These are phyloP conservation scores for Limnanthes douglasii DNA, from an alignment of 345 rosid genomes.

Conservation along the genomic window DNA sequence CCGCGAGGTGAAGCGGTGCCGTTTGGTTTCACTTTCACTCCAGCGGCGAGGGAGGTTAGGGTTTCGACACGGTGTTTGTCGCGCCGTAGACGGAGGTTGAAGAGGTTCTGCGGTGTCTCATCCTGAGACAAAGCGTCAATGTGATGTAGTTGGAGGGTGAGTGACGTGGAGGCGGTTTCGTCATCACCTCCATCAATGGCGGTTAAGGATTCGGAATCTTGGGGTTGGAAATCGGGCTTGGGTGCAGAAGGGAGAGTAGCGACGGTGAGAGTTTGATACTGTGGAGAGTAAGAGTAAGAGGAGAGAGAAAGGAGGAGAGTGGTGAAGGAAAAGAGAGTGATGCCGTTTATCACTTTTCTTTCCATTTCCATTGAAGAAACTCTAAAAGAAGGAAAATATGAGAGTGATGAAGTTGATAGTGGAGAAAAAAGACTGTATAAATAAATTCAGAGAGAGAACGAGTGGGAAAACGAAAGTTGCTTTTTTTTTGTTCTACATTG, in stretches of 20 bases:
- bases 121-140: constrained; percentile 52
- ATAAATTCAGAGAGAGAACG: constrained; percentile 2
- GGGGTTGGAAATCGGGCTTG: constrained; percentile 18
- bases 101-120: constrained; percentile 41
- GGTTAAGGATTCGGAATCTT: constrained; percentile 11
- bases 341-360: constrained; percentile 4
- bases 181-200: constrained; percentile 7
- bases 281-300: constrained; percentile 12
- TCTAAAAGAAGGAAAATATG: no score
- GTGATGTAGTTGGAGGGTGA: constrained; percentile 49
- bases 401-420: constrained; percentile 1
- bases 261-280: constrained; percentile 23
- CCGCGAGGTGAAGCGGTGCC: constrained; percentile 13
- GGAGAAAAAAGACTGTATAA: constrained; percentile 10
- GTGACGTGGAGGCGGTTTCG: constrained; percentile 7
- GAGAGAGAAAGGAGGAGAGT: constrained; percentile 16
- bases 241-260: constrained; percentile 33
- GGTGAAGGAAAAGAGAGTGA: constrained; percentile 19
- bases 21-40: constrained; percentile 10
- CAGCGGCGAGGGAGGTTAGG: constrained; percentile 19
- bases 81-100: constrained; percentile 53
- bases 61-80: constrained; percentile 47
- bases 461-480: constrained; percentile 1
- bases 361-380: constrained; percentile 21
- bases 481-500: not conserved